Evolutionary conservation across 2,329 filamentous ascomycete genomes (phyloP).

Genomic region (Trichoderma asperellum): DNA sequence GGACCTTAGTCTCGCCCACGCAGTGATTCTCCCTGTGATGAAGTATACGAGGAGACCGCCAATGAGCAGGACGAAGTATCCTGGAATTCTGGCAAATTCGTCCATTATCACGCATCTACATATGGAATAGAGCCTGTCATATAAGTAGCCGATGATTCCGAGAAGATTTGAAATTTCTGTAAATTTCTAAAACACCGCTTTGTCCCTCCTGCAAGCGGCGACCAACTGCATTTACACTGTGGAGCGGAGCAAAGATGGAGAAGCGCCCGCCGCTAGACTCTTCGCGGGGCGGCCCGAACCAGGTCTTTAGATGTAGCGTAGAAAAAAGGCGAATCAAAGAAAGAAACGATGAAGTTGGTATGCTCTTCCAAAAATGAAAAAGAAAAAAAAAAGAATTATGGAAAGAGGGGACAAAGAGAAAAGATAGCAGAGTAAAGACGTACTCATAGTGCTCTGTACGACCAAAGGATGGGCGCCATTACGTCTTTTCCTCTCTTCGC

Average conservation of each 20-base stretch:
- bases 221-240: neutral
- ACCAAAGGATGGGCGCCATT: neutral
- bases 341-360: neutral
- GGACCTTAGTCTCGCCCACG: constrained; percentile 31
- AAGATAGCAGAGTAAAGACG: neutral
- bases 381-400: neutral
- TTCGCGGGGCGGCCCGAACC: constrained; percentile 6
- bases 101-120: neutral
- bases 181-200: neutral
- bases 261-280: neutral
- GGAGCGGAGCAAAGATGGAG: neutral
- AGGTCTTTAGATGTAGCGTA: neutral
- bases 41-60: constrained; percentile 3
- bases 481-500: neutral
- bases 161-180: neutral
- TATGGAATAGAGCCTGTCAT: neutral
- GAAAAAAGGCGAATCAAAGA: neutral
- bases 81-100: neutral
- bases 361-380: neutral
- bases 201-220: neutral
- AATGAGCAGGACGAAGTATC: constrained; percentile 2
- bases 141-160: neutral
- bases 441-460: neutral
- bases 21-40: constrained; percentile 7
- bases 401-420: neutral